These are phyloP conservation scores for Aspergillus terreus DNA, from an alignment of 2,329 filamentous ascomycete genomes.

Conservation along the genomic window DNA sequence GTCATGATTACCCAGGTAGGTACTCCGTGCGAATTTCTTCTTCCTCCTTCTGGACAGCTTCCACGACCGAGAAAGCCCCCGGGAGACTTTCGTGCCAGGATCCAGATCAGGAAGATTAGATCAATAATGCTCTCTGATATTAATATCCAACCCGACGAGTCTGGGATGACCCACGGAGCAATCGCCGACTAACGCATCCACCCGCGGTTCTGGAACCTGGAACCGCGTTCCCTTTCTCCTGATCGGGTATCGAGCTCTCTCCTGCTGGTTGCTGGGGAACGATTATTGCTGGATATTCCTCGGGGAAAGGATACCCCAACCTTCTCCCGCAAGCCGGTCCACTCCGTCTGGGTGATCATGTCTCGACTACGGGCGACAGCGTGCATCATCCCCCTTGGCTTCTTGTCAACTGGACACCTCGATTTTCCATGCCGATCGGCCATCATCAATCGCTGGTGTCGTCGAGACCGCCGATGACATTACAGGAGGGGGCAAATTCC, in stretches of 20 bases:
- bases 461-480: neutral
- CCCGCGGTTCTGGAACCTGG: conserved; percentile 15
- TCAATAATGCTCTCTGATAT: neutral
- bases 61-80: neutral
- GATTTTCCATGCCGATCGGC: neutral
- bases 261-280: neutral
- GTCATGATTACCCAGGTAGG: neutral
- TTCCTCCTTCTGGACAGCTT: neutral
- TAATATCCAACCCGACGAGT: neutral
- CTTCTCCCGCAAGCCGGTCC: neutral
- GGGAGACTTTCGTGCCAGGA: neutral
- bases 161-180: neutral
- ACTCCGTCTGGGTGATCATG: neutral
- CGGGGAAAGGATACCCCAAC: neutral
- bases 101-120: neutral
- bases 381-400: neutral
- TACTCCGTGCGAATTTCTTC: too few species aligned
- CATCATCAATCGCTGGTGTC: neutral
- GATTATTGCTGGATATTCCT: too few species aligned
- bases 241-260: neutral
- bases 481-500: neutral
- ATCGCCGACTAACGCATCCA: conserved; percentile 10
- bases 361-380: neutral
- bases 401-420: neutral
- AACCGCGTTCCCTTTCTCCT: conserved; percentile 3